Percentiles rank a stretch among this genome's conserved stretches.
These are phyloP conservation scores for Pythium monospermum DNA, from an alignment of 352 stramenopile genomes.

Conservation along the genomic window DNA sequence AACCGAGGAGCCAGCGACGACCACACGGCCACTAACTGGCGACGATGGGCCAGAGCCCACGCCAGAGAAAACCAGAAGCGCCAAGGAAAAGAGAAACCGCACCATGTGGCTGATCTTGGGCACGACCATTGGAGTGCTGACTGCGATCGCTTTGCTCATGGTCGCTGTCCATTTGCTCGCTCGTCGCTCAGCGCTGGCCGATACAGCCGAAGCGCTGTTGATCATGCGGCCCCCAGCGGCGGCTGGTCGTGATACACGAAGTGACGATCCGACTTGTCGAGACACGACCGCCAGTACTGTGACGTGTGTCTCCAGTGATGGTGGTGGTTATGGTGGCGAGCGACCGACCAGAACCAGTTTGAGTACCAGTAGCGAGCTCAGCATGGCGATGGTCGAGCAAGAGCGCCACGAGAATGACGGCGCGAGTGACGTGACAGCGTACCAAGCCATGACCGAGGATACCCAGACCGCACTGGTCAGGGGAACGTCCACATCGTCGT, in stretches of 20 bases:
- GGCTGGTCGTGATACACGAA: neutral
- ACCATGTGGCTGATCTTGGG: conserved; percentile 10
- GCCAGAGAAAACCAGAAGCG: neutral
- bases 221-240: neutral
- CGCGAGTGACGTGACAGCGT: conserved; percentile 12
- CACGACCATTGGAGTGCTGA: conserved; percentile 1
- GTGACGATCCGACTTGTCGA: neutral
- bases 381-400: too few relatives aligned
- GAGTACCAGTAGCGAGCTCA: too few relatives aligned
- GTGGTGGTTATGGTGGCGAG: neutral
- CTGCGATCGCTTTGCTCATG: conserved; percentile 12
- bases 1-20: neutral
- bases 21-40: neutral
- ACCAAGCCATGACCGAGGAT: conserved; percentile 7
- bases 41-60: neutral
- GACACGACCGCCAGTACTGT: neutral
- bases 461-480: neutral
- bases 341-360: too few relatives aligned
- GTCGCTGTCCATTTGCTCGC: conserved; percentile 14
- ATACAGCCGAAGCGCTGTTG: neutral
- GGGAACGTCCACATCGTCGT: neutral
- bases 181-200: neutral
- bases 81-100: neutral
- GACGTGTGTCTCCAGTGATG: neutral
- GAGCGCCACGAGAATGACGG: conserved; percentile 1